These are phyloP conservation scores for Pseudogymnoascus sp. DNA, from an alignment of 2,329 filamentous ascomycete species.

Conservation along the genomic window DNA sequence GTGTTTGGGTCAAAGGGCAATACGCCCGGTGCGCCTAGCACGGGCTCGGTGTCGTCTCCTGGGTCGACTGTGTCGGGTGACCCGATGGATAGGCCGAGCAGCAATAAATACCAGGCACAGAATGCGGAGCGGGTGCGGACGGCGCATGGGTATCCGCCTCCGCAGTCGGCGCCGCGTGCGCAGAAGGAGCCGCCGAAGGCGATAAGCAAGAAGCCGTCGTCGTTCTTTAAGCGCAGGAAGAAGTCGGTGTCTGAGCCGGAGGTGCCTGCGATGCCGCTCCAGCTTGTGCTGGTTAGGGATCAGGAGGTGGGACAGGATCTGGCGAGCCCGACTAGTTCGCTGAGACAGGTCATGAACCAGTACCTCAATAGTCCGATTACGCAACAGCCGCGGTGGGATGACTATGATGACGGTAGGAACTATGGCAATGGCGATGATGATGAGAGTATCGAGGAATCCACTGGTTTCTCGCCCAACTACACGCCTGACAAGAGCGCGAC, in stretches of 20 bases:
- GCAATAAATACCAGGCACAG: constrained; percentile 2
- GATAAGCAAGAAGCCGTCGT: constrained; percentile 84
- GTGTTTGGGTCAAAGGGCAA: constrained; percentile 66
- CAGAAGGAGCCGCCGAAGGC: constrained; percentile 18
- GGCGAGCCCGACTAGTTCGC: constrained; percentile 64
- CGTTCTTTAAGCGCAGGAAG: constrained; percentile 90
- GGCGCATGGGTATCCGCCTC: constrained; percentile 14
- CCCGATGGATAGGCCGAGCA: background rate
- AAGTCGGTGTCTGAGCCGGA: constrained; percentile 69
- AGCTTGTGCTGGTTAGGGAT: constrained; percentile 15
- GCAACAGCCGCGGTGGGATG: background rate
- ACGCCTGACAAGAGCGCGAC: constrained; percentile 63
- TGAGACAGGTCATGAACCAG: constrained; percentile 80
- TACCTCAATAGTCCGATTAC: constrained; percentile 45
- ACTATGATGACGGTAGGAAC: background rate
- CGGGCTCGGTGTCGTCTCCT: background rate
- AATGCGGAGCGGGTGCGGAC: background rate
- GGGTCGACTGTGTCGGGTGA: background rate
- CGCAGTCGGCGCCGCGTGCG: constrained; percentile 17
- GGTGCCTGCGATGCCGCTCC: constrained; percentile 50
- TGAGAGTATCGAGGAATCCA: constrained; percentile 24
- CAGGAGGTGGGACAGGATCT: constrained; percentile 18
- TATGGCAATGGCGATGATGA: constrained; percentile 15
- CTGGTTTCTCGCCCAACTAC: constrained; percentile 69
- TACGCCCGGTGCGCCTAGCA: constrained; percentile 19